Evolutionary conservation across 768 basidiomycete species (phyloP).

Genomic region (Epithele typhae): DNA sequence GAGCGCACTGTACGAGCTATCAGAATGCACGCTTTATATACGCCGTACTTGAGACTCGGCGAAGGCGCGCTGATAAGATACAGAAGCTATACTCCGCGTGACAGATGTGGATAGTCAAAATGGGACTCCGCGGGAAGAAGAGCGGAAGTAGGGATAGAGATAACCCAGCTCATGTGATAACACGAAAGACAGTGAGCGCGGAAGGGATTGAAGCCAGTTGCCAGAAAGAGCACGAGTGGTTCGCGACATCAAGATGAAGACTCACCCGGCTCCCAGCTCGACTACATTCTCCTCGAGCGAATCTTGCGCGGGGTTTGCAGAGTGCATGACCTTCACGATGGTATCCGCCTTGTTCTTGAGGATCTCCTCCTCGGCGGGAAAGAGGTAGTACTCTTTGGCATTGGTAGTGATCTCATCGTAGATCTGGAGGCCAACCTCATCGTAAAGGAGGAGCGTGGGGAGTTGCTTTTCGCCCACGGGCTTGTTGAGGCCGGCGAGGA

Average conservation of each 20-base stretch:
- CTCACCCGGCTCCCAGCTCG: conserved; percentile 95
- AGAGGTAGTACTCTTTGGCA: conserved; percentile 85
- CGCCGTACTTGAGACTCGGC: background rate
- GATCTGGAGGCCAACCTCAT: conserved; percentile 77
- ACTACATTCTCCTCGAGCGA: conserved; percentile 56
- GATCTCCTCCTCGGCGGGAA: conserved; percentile 83
- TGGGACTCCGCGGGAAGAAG: background rate
- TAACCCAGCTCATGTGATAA: no score
- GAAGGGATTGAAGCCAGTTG: no score
- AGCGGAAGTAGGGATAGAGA: no score
- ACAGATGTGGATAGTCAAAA: background rate
- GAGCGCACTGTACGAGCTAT: conserved; percentile 52
- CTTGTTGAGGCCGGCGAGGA: conserved; percentile 52
- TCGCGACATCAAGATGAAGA: conserved; percentile 23
- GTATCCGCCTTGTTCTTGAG: conserved; percentile 67
- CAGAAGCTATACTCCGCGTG: conserved; percentile 1
- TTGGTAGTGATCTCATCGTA: conserved; percentile 84
- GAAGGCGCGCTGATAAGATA: background rate
- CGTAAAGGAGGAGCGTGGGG: conserved; percentile 83
- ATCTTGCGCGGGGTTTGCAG: conserved; percentile 24
- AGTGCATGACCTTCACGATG: conserved; percentile 72
- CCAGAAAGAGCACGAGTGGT: no score
- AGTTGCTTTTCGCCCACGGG: conserved; percentile 56
- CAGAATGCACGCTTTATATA: background rate
- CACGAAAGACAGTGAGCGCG: no score